These are phyloP conservation scores for Talaromyces funiculosus DNA, from an alignment of 2,329 filamentous ascomycete species.

Conservation along the genomic window DNA sequence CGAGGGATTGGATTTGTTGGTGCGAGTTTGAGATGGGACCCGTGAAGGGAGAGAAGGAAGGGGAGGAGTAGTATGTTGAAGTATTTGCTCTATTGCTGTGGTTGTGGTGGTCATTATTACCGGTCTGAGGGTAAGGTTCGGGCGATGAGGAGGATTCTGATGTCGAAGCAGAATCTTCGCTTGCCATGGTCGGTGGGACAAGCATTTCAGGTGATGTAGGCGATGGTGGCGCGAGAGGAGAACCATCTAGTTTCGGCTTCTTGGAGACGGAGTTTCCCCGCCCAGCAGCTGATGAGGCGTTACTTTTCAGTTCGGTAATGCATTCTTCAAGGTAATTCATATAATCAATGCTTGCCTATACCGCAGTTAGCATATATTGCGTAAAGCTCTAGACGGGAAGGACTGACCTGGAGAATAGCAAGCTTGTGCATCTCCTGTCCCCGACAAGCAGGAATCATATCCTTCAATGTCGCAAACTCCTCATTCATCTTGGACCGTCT, in stretches of 20 bases:
- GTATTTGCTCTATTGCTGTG: slow-evolving; percentile 14
- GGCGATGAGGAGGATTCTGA: slow-evolving; percentile 29
- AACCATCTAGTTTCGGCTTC: background rate
- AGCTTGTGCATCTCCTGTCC: slow-evolving; percentile 97
- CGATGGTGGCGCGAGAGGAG: slow-evolving; percentile 25
- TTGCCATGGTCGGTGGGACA: slow-evolving; percentile 19
- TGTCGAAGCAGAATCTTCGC: slow-evolving; percentile 20
- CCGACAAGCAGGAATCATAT: slow-evolving; percentile 92
- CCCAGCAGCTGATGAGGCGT: slow-evolving; percentile 22
- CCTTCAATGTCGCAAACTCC: slow-evolving; percentile 87
- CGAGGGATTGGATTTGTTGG: slow-evolving; percentile 1
- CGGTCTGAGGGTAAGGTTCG: slow-evolving; percentile 20
- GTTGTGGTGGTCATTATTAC: background rate
- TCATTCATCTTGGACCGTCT: slow-evolving; percentile 97
- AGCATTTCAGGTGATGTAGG: slow-evolving; percentile 32
- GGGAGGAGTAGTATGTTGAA: slow-evolving; percentile 23
- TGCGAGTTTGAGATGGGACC: background rate
- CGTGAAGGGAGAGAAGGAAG: slow-evolving; percentile 29
- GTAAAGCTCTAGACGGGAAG: background rate
- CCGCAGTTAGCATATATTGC: background rate
- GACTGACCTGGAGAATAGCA: slow-evolving; percentile 78
- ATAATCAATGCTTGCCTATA: slow-evolving; percentile 89
- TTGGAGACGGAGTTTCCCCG: slow-evolving; percentile 17
- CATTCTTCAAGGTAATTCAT: slow-evolving; percentile 90
- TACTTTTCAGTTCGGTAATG: slow-evolving; percentile 67